A percentile compares a stretch with the other conserved stretches of the same genome.
These are phyloP conservation scores for Yamadazyma atlantica DNA, from an alignment of 1,139 yeast genomes.

Conservation along the genomic window DNA sequence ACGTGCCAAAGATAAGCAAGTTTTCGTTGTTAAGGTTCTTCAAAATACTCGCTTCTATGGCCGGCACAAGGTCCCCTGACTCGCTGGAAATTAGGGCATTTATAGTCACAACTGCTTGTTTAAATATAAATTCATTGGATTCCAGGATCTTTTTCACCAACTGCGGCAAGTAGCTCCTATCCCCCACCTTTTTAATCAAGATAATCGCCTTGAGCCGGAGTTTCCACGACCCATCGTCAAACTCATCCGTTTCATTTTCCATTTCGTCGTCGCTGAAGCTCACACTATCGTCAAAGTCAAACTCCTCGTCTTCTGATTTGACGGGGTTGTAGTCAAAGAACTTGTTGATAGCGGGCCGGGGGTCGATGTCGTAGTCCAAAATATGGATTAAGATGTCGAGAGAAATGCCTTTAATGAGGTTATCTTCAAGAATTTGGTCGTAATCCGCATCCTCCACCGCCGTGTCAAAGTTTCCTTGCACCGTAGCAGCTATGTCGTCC, in stretches of 20 bases:
- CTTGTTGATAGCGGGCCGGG: conserved; percentile 18
- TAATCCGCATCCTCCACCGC: conserved; percentile 41
- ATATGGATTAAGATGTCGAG: conserved; percentile 41
- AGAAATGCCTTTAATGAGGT: conserved; percentile 47
- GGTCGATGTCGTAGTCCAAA: conserved; percentile 9
- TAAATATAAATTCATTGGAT: conserved; percentile 39
- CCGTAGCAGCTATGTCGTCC: conserved; percentile 3
- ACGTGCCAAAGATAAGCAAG: conserved; percentile 8
- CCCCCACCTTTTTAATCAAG: conserved; percentile 26
- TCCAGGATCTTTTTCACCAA: conserved; percentile 28
- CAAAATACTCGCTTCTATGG: conserved; percentile 10
- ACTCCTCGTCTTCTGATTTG: conserved; percentile 31
- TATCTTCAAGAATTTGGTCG: conserved; percentile 34
- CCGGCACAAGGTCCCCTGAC: conserved; percentile 4
- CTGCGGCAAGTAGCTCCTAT: conserved; percentile 5
- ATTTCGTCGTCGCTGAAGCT: conserved; percentile 44
- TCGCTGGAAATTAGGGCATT: conserved; percentile 4
- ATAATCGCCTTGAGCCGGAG: conserved; percentile 57
- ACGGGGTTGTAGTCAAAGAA: conserved; percentile 64
- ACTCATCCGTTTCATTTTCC: conserved; percentile 16
- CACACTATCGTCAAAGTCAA: conserved; percentile 40
- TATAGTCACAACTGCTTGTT: conserved; percentile 33
- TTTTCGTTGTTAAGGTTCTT: conserved; percentile 13
- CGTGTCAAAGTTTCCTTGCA: conserved; percentile 3
- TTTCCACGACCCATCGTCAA: conserved; percentile 70